These are phyloP conservation scores for Cryptococcus depauperatus DNA, from an alignment of 1,284 basidiomycete species.

Conservation along the genomic window DNA sequence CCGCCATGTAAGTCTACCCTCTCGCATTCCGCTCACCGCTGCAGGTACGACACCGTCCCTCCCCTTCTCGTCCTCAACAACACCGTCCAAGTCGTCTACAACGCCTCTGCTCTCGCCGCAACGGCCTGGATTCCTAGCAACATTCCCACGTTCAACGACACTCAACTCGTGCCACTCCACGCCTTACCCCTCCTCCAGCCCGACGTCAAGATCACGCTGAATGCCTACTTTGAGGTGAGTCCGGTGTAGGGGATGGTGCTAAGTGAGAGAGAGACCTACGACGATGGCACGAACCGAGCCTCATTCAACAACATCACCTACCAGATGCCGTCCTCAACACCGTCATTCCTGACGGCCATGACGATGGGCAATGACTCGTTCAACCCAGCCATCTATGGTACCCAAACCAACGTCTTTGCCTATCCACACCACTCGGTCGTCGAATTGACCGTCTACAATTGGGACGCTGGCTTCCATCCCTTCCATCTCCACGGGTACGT, in stretches of 20 bases:
- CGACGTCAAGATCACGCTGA: conserved; percentile 40
- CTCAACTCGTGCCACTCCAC: conserved; percentile 41
- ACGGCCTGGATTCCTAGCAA: conserved; percentile 17
- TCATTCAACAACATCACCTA: conserved; percentile 42
- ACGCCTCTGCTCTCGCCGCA: conserved; percentile 18
- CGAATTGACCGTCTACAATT: conserved; percentile 75
- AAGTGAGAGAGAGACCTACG: too few relatives aligned
- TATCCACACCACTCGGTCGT: conserved; percentile 67
- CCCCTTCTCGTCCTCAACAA: conserved; percentile 63
- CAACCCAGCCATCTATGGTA: conserved; percentile 65
- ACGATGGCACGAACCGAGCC: conserved; percentile 46
- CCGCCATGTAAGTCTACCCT: too few relatives aligned
- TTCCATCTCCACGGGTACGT: conserved; percentile 47
- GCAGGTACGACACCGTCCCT: conserved; percentile 76
- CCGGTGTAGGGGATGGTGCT: too few relatives aligned
- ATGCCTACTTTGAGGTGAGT: conserved; percentile 48
- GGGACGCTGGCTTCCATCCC: conserved; percentile 49
- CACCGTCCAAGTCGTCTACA: conserved; percentile 64
- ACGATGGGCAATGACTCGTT: conserved; percentile 68
- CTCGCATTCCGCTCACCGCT: too few relatives aligned
- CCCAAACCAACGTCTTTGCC: conserved; percentile 58
- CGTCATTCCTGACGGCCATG: conserved; percentile 64
- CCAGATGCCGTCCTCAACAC: conserved; percentile 50
- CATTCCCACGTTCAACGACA: conserved; percentile 43
- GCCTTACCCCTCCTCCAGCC: conserved; percentile 31